Evolutionary conservation across 129 eudicot species (phyloP).

Genomic region (Artemisia tridentata): DNA sequence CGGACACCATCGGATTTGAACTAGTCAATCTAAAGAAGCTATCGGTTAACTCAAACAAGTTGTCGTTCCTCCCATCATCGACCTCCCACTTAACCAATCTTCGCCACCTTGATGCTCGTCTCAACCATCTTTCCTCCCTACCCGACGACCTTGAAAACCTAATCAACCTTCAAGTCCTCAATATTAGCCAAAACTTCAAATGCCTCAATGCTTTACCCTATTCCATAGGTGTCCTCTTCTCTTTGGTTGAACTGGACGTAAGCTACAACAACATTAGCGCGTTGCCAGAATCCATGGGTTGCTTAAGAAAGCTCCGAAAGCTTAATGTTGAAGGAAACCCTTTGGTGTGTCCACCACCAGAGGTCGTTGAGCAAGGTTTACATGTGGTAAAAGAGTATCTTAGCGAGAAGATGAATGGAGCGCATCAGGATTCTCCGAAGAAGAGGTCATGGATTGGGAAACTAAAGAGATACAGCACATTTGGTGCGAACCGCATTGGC

Average conservation of each 20-base stretch:
- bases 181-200: constrained; percentile 86
- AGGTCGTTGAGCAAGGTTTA: constrained; percentile 71
- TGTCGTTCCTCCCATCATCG: constrained; percentile 64
- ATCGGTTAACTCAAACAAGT: constrained; percentile 76
- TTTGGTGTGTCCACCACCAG: constrained; percentile 63
- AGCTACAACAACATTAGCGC: constrained; percentile 68
- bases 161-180: constrained; percentile 63
- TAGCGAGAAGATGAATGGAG: constrained; percentile 66
- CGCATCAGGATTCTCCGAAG: constrained; percentile 33
- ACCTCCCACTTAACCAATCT: constrained; percentile 79
- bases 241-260: constrained; percentile 69
- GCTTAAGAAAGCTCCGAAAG: constrained; percentile 62
- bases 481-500: constrained; percentile 24
- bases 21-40: constrained; percentile 66
- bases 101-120: constrained; percentile 71
- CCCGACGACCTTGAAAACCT: constrained; percentile 89
- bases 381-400: constrained; percentile 58
- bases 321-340: constrained; percentile 86
- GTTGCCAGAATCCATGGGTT: constrained; percentile 73
- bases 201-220: constrained; percentile 58
- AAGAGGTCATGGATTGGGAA: constrained; percentile 71
- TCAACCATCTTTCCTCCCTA: constrained; percentile 72
- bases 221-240: constrained; percentile 74
- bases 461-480: constrained; percentile 59
- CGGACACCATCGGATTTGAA: constrained; percentile 82